Evolutionary conservation across 495 filamentous ascomycete genomes (phyloP).

Genomic region (Trichoderma reesei): DNA sequence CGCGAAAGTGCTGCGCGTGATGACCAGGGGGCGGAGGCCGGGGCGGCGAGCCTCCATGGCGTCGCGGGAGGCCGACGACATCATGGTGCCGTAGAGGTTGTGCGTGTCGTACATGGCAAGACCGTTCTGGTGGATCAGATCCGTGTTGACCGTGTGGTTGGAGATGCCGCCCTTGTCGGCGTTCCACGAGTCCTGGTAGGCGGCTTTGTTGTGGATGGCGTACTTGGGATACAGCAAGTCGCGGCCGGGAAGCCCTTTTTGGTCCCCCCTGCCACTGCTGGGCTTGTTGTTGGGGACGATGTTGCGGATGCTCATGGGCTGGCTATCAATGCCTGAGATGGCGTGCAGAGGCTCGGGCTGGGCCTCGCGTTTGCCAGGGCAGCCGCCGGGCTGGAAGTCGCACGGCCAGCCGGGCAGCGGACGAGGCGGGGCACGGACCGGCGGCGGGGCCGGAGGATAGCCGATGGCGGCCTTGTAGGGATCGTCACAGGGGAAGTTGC

Average conservation of each 20-base stretch:
- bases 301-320: background rate
- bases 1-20: conserved; percentile 77
- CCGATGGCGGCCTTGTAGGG: conserved; percentile 45
- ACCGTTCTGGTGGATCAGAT: conserved; percentile 64
- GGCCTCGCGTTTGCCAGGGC: background rate
- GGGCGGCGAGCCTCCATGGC: conserved; percentile 67
- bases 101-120: conserved; percentile 69
- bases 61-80: conserved; percentile 54
- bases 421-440: conserved; percentile 48
- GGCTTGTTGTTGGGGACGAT: background rate
- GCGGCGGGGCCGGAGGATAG: conserved; percentile 56
- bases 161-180: conserved; percentile 49
- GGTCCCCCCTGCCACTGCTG: conserved; percentile 17
- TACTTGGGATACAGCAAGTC: conserved; percentile 67
- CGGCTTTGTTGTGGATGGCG: conserved; percentile 60
- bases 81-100: conserved; percentile 81
- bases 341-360: background rate
- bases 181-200: conserved; percentile 34
- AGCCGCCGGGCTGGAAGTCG: conserved; percentile 55
- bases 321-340: background rate
- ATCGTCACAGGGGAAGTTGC: conserved; percentile 61
- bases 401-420: conserved; percentile 61
- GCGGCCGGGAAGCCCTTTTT: conserved; percentile 48
- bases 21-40: conserved; percentile 58
- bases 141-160: conserved; percentile 65